phyloP scores from a whole-genome alignment of 371 early-diverging fungal genomes.

The Gilbertella persicaria region DNA sequence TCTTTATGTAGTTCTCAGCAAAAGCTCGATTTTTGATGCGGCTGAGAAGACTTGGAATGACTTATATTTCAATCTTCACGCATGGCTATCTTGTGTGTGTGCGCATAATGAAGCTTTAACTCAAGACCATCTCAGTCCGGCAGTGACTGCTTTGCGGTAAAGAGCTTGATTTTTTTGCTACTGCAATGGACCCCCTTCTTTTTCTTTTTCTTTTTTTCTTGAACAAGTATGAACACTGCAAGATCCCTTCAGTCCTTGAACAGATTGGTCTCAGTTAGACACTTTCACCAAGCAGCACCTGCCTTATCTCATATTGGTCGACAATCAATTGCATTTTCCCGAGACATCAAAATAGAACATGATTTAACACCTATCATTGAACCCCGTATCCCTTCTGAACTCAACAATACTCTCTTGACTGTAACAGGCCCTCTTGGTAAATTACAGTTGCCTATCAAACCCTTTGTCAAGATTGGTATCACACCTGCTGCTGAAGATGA shows the following conservation, averaged over 20 bases:
- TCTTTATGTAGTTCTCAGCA: no score
- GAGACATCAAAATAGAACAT: slow-evolving; percentile 66
- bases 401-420: slow-evolving; percentile 65
- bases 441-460: slow-evolving; percentile 75
- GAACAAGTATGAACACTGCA: slow-evolving; percentile 4
- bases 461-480: slow-evolving; percentile 71
- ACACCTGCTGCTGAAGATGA: slow-evolving; percentile 30
- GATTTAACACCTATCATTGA: slow-evolving; percentile 55
- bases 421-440: slow-evolving; percentile 86
- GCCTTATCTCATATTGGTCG: slow-evolving; percentile 74
- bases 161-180: not conserved
- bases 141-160: slow-evolving; percentile 1
- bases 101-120: no score
- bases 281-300: slow-evolving; percentile 50
- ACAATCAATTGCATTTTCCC: slow-evolving; percentile 64
- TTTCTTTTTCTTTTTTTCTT: not conserved
- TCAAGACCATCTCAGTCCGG: no score
- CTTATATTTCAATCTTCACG: no score
- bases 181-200: slow-evolving; percentile 2
- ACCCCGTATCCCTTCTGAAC: slow-evolving; percentile 63
- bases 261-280: slow-evolving; percentile 6
- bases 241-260: slow-evolving; percentile 7
- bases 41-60: no score
- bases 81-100: no score
- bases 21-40: no score